phyloP scores from a whole-genome alignment of 2,329 filamentous ascomycete genomes.

The Microascus cirrosus region DNA sequence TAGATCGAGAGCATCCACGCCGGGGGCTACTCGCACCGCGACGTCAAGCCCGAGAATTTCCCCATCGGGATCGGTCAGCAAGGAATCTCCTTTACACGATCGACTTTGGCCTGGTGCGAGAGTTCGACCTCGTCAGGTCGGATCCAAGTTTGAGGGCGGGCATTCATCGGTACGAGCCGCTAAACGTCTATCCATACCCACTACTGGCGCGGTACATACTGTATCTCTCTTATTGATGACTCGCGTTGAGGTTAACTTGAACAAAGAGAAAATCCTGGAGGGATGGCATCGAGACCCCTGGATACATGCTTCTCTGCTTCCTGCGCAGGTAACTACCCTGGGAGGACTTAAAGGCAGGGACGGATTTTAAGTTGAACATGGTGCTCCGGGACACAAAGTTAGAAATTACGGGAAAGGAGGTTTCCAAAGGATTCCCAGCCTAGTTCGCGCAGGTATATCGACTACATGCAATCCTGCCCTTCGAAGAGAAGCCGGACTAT shows the following conservation, averaged over 20 bases:
- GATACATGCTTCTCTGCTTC: constrained; percentile 8
- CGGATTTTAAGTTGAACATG: constrained; percentile 55
- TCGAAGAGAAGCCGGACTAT: constrained; percentile 40
- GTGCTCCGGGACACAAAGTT: constrained; percentile 11
- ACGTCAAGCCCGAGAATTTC: constrained; percentile 14
- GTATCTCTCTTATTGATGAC: neutral
- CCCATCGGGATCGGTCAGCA: constrained; percentile 10
- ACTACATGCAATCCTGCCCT: constrained; percentile 65
- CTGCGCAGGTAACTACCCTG: constrained; percentile 7
- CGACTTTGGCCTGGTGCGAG: neutral
- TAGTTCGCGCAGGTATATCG: constrained; percentile 68
- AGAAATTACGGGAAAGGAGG: constrained; percentile 55
- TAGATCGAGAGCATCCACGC: constrained; percentile 11
- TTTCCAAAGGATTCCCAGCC: constrained; percentile 64
- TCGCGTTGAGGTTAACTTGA: too few species aligned
- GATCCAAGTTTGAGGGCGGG: neutral
- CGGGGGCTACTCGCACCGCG: constrained; percentile 8
- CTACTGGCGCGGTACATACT: constrained; percentile 9
- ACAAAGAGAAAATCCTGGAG: constrained; percentile 6
- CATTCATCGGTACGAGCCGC: constrained; percentile 8
- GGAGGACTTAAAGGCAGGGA: constrained; percentile 59
- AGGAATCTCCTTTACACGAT: constrained; percentile 1
- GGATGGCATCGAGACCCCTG: constrained; percentile 9
- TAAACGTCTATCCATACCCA: constrained; percentile 12
- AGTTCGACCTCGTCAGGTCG: neutral